Percentiles rank a stretch among this genome's conserved stretches.
Conservation (phyloP, 169 alveolate species). For the Cryptosporidium ryanae region DNA sequence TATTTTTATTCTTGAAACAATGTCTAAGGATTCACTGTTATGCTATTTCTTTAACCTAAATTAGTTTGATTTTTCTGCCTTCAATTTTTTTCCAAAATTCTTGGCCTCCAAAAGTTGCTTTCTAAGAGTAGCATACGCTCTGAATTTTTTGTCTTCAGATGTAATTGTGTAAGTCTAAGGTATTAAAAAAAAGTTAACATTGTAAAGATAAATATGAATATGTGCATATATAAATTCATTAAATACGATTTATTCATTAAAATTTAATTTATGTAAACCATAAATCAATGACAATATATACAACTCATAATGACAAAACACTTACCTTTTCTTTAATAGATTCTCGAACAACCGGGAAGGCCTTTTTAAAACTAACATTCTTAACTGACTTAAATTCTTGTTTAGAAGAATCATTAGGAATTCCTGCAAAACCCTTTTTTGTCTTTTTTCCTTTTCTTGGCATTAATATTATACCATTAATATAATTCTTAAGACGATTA, state of each 20-base stretch:
- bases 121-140: conserved; percentile 45
- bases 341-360: conserved; percentile 13
- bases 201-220: not conserved
- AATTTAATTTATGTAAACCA: not conserved
- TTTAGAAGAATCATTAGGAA: conserved; percentile 89
- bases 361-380: conserved; percentile 48
- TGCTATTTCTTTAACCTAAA: too few species aligned
- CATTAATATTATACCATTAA: conserved; percentile 93
- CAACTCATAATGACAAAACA: not conserved
- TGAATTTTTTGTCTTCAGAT: conserved; percentile 39
- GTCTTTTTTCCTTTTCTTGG: conserved; percentile 95
- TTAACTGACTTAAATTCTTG: conserved; percentile 78
- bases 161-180: conserved; percentile 41
- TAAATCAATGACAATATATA: not conserved
- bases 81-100: conserved; percentile 50
- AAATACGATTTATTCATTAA: not conserved
- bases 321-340: conserved; percentile 37
- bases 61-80: not conserved
- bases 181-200: not conserved
- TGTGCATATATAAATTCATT: not conserved
- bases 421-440: conserved; percentile 96
- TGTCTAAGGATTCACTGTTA: too few species aligned
- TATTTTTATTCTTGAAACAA: too few species aligned
- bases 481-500: conserved; percentile 94
- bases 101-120: conserved; percentile 23